Evolutionary conservation across 2,329 filamentous ascomycete species (phyloP).

Genomic region (Diaporthe australafricana): DNA sequence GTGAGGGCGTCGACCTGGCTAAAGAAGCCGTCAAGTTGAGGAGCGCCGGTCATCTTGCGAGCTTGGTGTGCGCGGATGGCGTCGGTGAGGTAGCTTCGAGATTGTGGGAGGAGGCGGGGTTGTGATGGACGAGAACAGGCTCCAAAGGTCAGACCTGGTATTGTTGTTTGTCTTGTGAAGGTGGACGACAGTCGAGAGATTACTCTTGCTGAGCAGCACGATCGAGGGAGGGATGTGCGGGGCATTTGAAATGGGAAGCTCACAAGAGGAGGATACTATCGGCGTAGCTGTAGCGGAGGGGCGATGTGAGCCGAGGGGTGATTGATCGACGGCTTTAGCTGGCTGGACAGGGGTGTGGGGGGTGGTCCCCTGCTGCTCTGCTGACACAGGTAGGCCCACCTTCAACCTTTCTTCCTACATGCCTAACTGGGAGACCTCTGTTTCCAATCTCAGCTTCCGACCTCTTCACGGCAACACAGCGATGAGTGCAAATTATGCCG

Average conservation of each 20-base stretch:
- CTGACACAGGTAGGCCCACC: background rate
- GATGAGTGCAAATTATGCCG: background rate
- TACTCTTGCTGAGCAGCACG: slow-evolving; percentile 33
- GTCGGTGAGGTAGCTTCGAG: slow-evolving; percentile 63
- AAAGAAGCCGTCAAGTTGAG: slow-evolving; percentile 92
- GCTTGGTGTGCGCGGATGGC: slow-evolving; percentile 69
- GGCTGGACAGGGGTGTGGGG: slow-evolving; percentile 1
- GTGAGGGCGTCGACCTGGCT: slow-evolving; percentile 87
- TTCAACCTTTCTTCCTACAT: background rate
- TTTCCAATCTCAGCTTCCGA: slow-evolving; percentile 11
- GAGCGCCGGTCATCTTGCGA: slow-evolving; percentile 78
- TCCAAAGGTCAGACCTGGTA: background rate
- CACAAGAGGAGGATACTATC: slow-evolving; percentile 26
- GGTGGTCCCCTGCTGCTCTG: background rate
- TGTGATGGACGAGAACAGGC: slow-evolving; percentile 7
- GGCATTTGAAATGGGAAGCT: slow-evolving; percentile 51
- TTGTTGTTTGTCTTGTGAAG: slow-evolving; percentile 7
- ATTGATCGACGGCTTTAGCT: slow-evolving; percentile 9
- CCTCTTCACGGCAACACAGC: slow-evolving; percentile 1
- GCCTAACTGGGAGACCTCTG: background rate
- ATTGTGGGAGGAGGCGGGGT: slow-evolving; percentile 10
- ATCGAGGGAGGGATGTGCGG: slow-evolving; percentile 55
- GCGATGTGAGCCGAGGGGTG: slow-evolving; percentile 27
- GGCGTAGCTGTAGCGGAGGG: slow-evolving; percentile 24
- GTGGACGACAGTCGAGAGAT: slow-evolving; percentile 23